Evolutionary conservation across 1,284 basidiomycete species (phyloP), one percentile per base, ranked within the genome.

Genomic region (Wolfiporia cocos): DNA sequence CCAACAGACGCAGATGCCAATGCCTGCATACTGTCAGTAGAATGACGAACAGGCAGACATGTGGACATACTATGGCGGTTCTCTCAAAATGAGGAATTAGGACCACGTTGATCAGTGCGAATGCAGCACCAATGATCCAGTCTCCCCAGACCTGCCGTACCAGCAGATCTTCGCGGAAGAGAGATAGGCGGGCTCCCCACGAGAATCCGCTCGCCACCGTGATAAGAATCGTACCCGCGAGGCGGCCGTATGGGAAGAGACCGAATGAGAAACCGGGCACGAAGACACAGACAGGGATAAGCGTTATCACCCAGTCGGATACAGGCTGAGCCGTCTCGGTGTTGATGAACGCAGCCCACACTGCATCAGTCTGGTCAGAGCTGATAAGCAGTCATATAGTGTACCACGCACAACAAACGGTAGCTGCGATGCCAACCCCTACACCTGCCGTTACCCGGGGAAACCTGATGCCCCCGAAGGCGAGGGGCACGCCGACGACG

Each of bases 291-390:
- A 81, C 45, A 4, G 73, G 63, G 43, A 78, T 64, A 23, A 68
- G 45, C 0, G 72, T 71, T 28, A 84, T 58, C 4, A 73, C 52
- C 30, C 73, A 39, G 53, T 84, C 81, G 0, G 74, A 59, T 11
- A 81, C 51, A 11, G 75, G 73, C 5, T 61, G 53, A 5, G 69
- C 60, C 46, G 65, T 61, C 4, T 76, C 58, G 1, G 73, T 70
- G 57, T 81, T 84, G 43, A 78, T 64, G 41, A 84, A 66, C 26
- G 77, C 73, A 7, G 73, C 67, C 80, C 78, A 81, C 15, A 73
- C 78, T 78, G 48, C 14, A 15, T 32, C 38, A 41, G 32, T 26
- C 28, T 18, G 22, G 26, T 32, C 30, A 40, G 31, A 11, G 28
- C 5, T n/a, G n/a, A n/a, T 22, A 7, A 31, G 18, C 10, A 38